phyloP scores from a whole-genome alignment of 257 asterid species.

The Eucommia ulmoides region DNA sequence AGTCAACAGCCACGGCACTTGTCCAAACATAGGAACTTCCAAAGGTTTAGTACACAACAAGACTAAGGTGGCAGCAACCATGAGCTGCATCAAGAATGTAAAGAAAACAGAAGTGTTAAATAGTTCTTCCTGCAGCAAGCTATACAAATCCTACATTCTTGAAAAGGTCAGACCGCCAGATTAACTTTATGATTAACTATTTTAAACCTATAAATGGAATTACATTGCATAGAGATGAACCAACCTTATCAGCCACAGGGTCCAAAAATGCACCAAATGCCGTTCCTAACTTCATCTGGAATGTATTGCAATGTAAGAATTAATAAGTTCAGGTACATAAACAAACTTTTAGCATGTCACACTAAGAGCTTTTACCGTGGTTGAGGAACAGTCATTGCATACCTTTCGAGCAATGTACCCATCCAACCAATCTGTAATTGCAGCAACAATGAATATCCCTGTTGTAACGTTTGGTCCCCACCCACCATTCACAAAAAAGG shows the following conservation, averaged over 20 bases:
- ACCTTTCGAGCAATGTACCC: constrained; percentile 98
- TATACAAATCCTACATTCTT: neutral
- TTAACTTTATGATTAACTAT: too few species aligned
- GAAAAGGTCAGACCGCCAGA: neutral
- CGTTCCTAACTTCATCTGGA: constrained; percentile 88
- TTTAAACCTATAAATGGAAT: neutral
- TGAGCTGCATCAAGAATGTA: constrained; percentile 48
- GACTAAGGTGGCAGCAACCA: constrained; percentile 95
- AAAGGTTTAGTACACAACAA: constrained; percentile 77
- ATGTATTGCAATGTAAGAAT: constrained; percentile 12
- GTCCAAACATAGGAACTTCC: constrained; percentile 59
- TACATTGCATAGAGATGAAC: neutral
- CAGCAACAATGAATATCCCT: constrained; percentile 76
- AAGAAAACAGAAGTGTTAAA: constrained; percentile 2
- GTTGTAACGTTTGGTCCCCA: constrained; percentile 89
- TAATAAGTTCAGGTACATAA: constrained; percentile 5
- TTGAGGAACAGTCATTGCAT: constrained; percentile 10
- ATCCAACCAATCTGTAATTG: constrained; percentile 97
- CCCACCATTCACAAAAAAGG: constrained; percentile 78
- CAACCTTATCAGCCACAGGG: constrained; percentile 99
- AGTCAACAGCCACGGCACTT: constrained; percentile 74
- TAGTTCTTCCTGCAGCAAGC: neutral
- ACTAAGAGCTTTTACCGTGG: constrained; percentile 4
- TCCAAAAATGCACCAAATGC: constrained; percentile 97
- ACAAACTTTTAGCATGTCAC: neutral